These are phyloP conservation scores for Brassica rapa DNA, from an alignment of 345 rosid genomes.

Conservation along the genomic window DNA sequence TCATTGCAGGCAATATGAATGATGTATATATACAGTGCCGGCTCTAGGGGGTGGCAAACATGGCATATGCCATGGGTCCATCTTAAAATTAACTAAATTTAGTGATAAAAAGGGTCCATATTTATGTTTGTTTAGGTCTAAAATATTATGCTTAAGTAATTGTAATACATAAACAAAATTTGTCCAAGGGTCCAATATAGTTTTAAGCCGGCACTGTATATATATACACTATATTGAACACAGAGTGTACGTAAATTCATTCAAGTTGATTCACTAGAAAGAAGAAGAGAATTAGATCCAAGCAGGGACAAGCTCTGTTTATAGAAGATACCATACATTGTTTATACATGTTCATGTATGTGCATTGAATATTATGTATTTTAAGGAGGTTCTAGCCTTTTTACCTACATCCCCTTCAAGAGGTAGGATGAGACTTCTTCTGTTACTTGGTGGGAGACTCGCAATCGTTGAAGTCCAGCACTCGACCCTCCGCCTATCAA, in stretches of 20 bases:
- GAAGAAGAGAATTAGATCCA: background rate
- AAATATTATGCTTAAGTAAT: no score
- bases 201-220: no score
- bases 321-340: constrained; percentile 30
- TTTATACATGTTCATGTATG: constrained; percentile 35
- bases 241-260: constrained; percentile 33
- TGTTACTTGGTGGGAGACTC: constrained; percentile 66
- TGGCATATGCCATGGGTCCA: background rate
- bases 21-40: constrained; percentile 1
- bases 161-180: no score
- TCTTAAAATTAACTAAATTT: background rate
- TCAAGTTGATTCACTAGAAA: constrained; percentile 6
- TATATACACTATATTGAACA: constrained; percentile 14
- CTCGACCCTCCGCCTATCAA: constrained; percentile 65
- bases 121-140: background rate
- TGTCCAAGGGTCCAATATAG: background rate
- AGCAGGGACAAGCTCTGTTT: constrained; percentile 14
- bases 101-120: background rate
- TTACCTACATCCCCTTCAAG: constrained; percentile 50
- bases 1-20: constrained; percentile 13
- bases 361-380: constrained; percentile 16
- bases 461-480: constrained; percentile 90
- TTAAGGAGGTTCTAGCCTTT: background rate
- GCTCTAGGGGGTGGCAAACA: background rate
- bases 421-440: constrained; percentile 67